Evolutionary conservation across 78 protist species (phyloP), one percentile per base, ranked within the genome.

Genomic region (Planoprotostelium fungivorum): DNA sequence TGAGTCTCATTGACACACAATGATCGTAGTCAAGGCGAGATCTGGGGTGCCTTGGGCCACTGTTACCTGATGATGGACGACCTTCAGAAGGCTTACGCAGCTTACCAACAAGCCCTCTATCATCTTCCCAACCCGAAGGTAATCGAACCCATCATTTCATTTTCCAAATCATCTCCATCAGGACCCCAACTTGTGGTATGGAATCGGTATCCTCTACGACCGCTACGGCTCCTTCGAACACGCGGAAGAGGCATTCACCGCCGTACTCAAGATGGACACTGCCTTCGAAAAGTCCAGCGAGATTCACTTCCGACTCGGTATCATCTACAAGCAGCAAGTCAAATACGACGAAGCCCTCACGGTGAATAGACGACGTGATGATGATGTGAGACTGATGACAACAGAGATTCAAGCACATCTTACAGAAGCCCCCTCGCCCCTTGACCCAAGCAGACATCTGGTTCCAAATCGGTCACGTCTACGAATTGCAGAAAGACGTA

Each of bases 101-200:
- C 98, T 0, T 96, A 96, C 87, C 97, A 96, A 86, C 98, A 95
- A 29, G 97, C 98, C 1, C 63, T 96, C 28, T 94, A 92, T 51
- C 95, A 96, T 39, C 92, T 96, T 29, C 94, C 96, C 28, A 96
- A 94, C 51, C 96, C 97, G 35, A 92, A 92, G 51, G 92, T 91
- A 29, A 25, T n/a, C 29, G 16, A 28, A 87, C 10, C 88, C 88
- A 1, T 31, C 36, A 84, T 39, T 90, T 38, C 16, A 16, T 38
- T 25, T 63, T 25, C 23, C 5, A 0, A 16, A 1, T 0, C 73
- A 36, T 1, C 35, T 1, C 31, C 36, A n/a, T 1, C 63, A 90
- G 88, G 97, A 95, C 87, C 96, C 97, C 35, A 93, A 94, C 34
- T 94, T 96, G 83, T 96, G 98, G 98, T 96, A 96, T 83, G 98